A percentile compares a stretch with the other conserved stretches of the same genome.
Evolutionary conservation across 441 rosid genomes (phyloP).

Genomic region (Brassica hybrid): DNA sequence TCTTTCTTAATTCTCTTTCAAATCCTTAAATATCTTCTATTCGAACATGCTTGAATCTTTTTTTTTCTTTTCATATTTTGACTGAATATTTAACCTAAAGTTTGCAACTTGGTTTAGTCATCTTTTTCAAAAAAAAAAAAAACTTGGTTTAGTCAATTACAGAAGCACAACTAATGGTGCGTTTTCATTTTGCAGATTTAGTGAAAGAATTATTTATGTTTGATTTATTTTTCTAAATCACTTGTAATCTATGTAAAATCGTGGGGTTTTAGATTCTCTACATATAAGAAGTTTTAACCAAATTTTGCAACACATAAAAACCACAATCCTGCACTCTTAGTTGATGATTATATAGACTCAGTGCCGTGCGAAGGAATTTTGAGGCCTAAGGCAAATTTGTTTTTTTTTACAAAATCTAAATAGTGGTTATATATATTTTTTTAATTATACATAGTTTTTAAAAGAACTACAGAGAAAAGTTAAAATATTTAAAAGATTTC

Average conservation of each 20-base stretch:
- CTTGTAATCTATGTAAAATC: neutral
- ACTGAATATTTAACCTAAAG: neutral
- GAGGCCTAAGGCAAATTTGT: no score
- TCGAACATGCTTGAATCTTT: slow-evolving; percentile 33
- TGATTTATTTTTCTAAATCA: neutral
- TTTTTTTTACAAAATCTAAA: no score
- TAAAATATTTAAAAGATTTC: no score
- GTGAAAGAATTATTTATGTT: neutral
- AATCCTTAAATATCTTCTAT: slow-evolving; percentile 19
- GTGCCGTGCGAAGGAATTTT: no score
- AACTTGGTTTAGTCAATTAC: neutral
- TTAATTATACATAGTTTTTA: no score
- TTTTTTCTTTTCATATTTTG: slow-evolving; percentile 15
- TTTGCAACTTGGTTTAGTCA: neutral
- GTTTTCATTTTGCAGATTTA: slow-evolving; percentile 3
- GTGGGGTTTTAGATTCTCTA: neutral
- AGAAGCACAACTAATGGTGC: neutral
- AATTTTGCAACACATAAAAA: neutral
- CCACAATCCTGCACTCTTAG: neutral
- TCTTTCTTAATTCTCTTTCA: slow-evolving; percentile 31
- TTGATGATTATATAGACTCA: neutral
- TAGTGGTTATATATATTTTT: no score
- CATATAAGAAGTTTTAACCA: neutral
- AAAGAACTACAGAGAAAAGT: no score
- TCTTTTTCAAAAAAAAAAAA: no score